Percentiles rank a stretch among this genome's conserved stretches.
Conservation (phyloP, 1,284 basidiomycete species). For the Sanguinoderma infundibulare region DNA sequence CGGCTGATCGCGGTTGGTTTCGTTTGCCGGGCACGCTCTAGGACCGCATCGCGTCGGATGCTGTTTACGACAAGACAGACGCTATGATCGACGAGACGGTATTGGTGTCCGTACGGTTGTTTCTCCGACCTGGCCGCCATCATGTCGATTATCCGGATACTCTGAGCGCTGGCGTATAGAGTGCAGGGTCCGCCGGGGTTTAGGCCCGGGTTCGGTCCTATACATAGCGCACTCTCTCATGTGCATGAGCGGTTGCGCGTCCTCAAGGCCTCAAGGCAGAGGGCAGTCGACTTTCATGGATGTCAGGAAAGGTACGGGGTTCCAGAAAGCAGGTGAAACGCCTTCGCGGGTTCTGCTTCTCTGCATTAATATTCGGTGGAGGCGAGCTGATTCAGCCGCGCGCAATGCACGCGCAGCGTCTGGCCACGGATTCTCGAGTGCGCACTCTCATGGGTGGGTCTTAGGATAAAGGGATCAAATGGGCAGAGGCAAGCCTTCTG, state of each 20-base stretch:
- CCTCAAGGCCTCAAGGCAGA: background rate
- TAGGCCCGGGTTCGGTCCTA: no score
- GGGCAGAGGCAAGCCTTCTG: no score
- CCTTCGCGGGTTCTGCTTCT: background rate
- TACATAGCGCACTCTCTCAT: background rate
- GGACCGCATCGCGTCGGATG: background rate
- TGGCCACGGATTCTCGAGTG: background rate
- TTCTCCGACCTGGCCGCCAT: background rate
- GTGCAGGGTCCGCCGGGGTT: no score
- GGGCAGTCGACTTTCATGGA: no score
- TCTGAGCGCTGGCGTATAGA: no score
- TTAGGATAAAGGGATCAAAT: no score
- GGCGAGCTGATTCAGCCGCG: no score
- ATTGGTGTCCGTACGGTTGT: background rate
- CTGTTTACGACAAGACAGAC: background rate
- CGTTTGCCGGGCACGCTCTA: no score
- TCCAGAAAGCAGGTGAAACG: background rate
- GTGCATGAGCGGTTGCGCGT: no score
- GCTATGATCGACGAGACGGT: background rate
- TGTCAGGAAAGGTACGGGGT: background rate
- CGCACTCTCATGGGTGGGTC: background rate
- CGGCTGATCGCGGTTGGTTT: no score
- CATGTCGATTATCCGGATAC: no score
- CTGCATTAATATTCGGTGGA: no score
- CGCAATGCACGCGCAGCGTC: background rate